Base-by-base conservation (phyloP, 2,329 filamentous ascomycete genomes). In the Ophiocordyceps camponoti-leonardi region DNA sequence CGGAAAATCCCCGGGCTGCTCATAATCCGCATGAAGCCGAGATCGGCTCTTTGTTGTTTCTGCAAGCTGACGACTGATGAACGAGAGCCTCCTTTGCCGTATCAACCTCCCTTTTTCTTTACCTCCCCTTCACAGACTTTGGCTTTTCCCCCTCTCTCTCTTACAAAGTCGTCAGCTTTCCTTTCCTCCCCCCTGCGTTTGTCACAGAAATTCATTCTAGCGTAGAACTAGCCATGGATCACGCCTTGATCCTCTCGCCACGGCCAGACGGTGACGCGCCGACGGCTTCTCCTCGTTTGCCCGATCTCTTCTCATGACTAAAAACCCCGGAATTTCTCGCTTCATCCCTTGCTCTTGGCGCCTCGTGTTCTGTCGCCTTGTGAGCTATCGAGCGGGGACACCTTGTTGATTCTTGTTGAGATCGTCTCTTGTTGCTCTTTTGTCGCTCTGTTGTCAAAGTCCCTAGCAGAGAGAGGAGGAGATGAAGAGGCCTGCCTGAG, bases 271-370 rank as follows among this genome's bases (percentile, higher is more conserved):
- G 35, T 39, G 35, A 39, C 10, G 35, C 35, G 35, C 10, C 18
- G n/a, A 39, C 35, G 11, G n/a, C 18, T 18, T 12, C 6, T 19
- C 35, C n/a, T 39, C n/a, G 6, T 39, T 18, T 11, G 35, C 26
- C 42, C 42, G 26, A 23, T 28, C n/a, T 11, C n/a, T 19, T 39
- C 7, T 39, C 43, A 40, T 44, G 43, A 44, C 43, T 44, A 44
- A 44, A 44, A 37, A 16, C 12, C 8, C 31, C 43, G 43, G 43
- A 11, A 44, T 44, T 44, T 44, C 31, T 44, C 43, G 43, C 43
- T 37, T 16, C 31, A 31, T 23, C 18, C 31, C 30, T 33, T 5
- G 8, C 26, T 18, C 26, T 31, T 28, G 26, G 26, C 26, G 11
- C 26, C 18, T 33, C 26, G 19, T 41, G 19, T 14, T 37, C 28